Evolutionary conservation across 2,329 filamentous ascomycete genomes (phyloP), one percentile per base, ranked within the genome.

Genomic region (Xylariaceae sp.): DNA sequence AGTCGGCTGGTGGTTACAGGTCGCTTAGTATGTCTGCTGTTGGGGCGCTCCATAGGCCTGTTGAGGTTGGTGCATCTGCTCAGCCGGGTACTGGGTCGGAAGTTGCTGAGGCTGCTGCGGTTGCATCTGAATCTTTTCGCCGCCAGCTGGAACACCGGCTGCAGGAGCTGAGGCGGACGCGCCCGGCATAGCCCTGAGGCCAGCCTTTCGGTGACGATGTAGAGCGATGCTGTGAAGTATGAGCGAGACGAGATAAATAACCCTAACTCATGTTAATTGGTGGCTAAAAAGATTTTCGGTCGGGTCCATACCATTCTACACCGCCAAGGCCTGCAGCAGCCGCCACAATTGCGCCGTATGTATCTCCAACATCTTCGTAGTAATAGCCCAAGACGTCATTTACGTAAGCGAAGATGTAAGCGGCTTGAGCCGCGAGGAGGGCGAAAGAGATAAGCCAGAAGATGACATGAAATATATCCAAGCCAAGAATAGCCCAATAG

Each of bases 401-500:
- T 66, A 64, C n/a, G 56, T 54, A 3, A 51, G 44, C 20, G 7
- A 60, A 52, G 5, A 33, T 15, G 3, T 63, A 40, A 1, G 70
- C 68, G 9, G 74, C 68, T 35, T 73, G 61, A 13, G 72, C 61
- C 6, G 76, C 76, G 8, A 76, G 64, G 13, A 77, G 59, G 10
- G 72, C 74, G 33, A 79, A 76, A 1, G 74, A 71, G 45, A 70
- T 60, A 29, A 81, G 68, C 81, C 81, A 85, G 66, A 84, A 78
- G 50, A 84, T 54, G 47, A 79, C 64, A 24, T 80, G 73, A 51
- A 79, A 73, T 16, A 79, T 73, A 57, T 84, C 81, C 30, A 84
- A 69, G 18, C 70, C 71, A 3, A 84, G 66, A 6, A 80, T 71
- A 21, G 77, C 77, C 75, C 79, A 82, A 67, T 79, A 79, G 66